phyloP scores from a whole-genome alignment of 768 basidiomycete genomes.

The Leucogyrophana mollusca region DNA sequence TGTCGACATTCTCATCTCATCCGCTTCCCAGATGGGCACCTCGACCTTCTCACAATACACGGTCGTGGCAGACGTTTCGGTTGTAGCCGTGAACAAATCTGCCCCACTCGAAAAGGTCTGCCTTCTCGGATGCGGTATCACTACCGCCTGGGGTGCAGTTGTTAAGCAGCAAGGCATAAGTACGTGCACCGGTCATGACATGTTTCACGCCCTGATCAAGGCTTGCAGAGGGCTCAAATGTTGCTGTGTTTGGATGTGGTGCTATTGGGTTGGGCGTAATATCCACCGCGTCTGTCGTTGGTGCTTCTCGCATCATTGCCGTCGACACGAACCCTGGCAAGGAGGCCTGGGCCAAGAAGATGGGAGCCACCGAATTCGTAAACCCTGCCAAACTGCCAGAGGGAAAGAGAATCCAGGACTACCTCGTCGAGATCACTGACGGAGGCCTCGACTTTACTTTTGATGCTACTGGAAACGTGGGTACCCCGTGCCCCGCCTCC shows the following conservation, averaged over 20 bases:
- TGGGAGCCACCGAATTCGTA: slow-evolving; percentile 94
- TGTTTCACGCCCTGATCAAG: background rate
- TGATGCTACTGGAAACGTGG: slow-evolving; percentile 90
- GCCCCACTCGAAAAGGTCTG: slow-evolving; percentile 97
- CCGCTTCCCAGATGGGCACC: slow-evolving; percentile 79
- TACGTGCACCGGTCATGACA: slow-evolving; percentile 33
- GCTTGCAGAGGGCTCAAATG: slow-evolving; percentile 69
- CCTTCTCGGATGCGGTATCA: slow-evolving; percentile 93
- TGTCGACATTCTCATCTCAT: background rate
- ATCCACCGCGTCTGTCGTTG: slow-evolving; percentile 72
- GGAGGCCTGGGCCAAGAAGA: slow-evolving; percentile 85
- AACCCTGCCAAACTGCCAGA: slow-evolving; percentile 74
- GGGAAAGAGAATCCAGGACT: slow-evolving; percentile 84
- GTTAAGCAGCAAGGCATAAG: slow-evolving; percentile 87
- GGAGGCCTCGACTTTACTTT: slow-evolving; percentile 97
- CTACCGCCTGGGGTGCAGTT: slow-evolving; percentile 98
- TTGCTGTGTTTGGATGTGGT: slow-evolving; percentile 95
- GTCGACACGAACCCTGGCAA: slow-evolving; percentile 88
- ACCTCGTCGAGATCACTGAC: slow-evolving; percentile 90
- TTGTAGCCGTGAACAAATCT: slow-evolving; percentile 81
- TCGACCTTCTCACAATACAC: slow-evolving; percentile 99
- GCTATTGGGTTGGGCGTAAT: slow-evolving; percentile 95
- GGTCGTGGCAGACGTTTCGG: slow-evolving; percentile 95
- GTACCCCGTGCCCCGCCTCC: slow-evolving; percentile 31
- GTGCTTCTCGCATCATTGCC: slow-evolving; percentile 88